Evolutionary conservation across 1,139 yeast species (phyloP).

Genomic region (Geotrichum siamense): DNA sequence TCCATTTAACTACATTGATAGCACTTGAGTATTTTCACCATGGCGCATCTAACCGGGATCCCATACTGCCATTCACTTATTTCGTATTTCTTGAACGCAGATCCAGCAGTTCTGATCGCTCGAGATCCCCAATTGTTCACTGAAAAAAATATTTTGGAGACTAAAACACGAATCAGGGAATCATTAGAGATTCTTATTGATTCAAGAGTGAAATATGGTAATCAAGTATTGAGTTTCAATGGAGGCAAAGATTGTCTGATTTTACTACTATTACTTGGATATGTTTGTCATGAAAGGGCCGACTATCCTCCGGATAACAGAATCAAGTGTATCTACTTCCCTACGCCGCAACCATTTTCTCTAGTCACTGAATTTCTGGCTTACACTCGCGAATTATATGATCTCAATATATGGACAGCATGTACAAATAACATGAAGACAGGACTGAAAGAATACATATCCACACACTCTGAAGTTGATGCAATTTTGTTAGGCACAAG

Average conservation of each 20-base stretch:
- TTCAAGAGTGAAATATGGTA: not conserved
- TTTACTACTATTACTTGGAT: constrained; percentile 60
- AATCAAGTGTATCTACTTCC: constrained; percentile 55
- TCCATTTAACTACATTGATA: too few relatives aligned
- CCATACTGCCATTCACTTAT: constrained; percentile 2
- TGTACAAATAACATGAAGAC: constrained; percentile 42
- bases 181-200: not conserved
- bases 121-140: not conserved
- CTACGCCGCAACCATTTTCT: constrained; percentile 59
- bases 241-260: constrained; percentile 92
- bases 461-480: constrained; percentile 38
- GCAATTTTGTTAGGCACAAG: constrained; percentile 78
- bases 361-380: constrained; percentile 46
- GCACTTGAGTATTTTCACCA: too few relatives aligned
- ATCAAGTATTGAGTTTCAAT: constrained; percentile 41
- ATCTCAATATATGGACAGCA: constrained; percentile 1
- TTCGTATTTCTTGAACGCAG: not conserved
- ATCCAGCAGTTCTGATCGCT: not conserved
- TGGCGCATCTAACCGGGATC: not conserved
- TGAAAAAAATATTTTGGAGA: not conserved
- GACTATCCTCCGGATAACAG: constrained; percentile 31
- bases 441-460: constrained; percentile 58
- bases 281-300: constrained; percentile 41
- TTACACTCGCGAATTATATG: constrained; percentile 27
- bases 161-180: not conserved